These are phyloP conservation scores for Phytophthora hybrid DNA, from an alignment of 352 stramenopile genomes.

Conservation along the genomic window DNA sequence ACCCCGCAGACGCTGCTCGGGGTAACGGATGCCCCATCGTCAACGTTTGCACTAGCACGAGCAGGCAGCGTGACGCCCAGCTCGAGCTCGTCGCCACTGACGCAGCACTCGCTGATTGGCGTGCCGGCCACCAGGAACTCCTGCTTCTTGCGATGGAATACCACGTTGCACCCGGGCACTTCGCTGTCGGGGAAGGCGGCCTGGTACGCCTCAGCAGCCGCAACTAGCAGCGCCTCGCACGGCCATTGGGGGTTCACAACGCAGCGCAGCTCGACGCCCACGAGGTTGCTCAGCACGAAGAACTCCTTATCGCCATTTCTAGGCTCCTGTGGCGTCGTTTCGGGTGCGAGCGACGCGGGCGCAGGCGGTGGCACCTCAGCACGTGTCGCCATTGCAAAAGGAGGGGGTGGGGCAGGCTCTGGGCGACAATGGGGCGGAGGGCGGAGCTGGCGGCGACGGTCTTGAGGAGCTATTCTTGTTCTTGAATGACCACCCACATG, in stretches of 20 bases:
- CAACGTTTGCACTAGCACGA: constrained; percentile 1
- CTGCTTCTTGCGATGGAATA: constrained; percentile 73
- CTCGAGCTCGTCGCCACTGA: constrained; percentile 70
- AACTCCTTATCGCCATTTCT: constrained; percentile 40
- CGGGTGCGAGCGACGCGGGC: constrained; percentile 20
- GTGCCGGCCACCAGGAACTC: constrained; percentile 60
- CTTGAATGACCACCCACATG: constrained; percentile 20
- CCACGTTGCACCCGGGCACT: constrained; percentile 78
- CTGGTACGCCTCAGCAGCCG: constrained; percentile 73
- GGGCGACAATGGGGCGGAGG: background rate
- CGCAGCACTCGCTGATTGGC: constrained; percentile 59
- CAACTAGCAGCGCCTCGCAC: constrained; percentile 72
- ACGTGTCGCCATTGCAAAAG: constrained; percentile 23
- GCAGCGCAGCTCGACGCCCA: constrained; percentile 66
- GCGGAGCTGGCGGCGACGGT: background rate
- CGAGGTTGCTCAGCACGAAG: constrained; percentile 53
- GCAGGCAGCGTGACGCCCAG: constrained; percentile 54
- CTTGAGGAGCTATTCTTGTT: constrained; percentile 12
- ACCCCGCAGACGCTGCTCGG: constrained; percentile 41
- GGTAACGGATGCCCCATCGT: constrained; percentile 14
- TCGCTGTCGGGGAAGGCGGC: constrained; percentile 63
- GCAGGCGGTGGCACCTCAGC: constrained; percentile 18
- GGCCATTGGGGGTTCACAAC: constrained; percentile 68
- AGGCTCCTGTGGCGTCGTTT: constrained; percentile 21
- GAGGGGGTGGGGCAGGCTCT: background rate